Percentiles rank a stretch among this genome's conserved stretches.
phyloP scores from a whole-genome alignment of 2,329 filamentous ascomycete genomes.

The Cercospora sesami region DNA sequence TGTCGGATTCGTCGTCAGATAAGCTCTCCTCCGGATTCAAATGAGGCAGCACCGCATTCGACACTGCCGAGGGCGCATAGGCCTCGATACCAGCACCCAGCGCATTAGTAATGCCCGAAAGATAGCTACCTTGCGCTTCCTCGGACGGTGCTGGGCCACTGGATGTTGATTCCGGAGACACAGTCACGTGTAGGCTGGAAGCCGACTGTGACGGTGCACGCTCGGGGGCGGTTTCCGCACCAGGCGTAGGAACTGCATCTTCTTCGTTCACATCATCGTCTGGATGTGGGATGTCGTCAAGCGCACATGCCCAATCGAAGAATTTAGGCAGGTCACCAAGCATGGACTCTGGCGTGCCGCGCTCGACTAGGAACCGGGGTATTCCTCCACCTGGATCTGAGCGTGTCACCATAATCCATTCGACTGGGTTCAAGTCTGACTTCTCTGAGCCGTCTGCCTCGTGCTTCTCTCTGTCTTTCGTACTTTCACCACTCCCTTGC shows the following conservation, averaged over 20 bases:
- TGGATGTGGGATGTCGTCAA: conserved; percentile 44
- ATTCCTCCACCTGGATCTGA: conserved; percentile 88
- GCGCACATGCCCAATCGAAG: conserved; percentile 69
- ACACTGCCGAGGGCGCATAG: conserved; percentile 39
- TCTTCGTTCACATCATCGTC: conserved; percentile 40
- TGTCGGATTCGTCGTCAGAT: conserved; percentile 30
- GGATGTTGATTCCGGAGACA: not conserved
- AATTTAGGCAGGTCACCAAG: conserved; percentile 78
- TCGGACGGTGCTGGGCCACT: conserved; percentile 1
- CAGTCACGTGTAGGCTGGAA: not conserved
- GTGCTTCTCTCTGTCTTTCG: conserved; percentile 42
- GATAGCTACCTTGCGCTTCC: conserved; percentile 31
- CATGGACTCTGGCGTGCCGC: conserved; percentile 79
- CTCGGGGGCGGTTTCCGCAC: not conserved
- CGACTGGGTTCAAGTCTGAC: conserved; percentile 64
- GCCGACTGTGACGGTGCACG: not conserved
- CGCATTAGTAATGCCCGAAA: conserved; percentile 35
- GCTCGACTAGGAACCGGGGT: conserved; percentile 86
- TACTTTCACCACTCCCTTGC: conserved; percentile 14
- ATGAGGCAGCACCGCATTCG: conserved; percentile 32
- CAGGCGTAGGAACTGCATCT: not conserved
- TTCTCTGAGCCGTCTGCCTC: conserved; percentile 39
- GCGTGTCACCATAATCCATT: conserved; percentile 91
- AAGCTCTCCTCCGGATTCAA: conserved; percentile 22
- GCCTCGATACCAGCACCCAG: conserved; percentile 37